phyloP scores from a whole-genome alignment of 768 basidiomycete species.

The Tulasnella sp. region DNA sequence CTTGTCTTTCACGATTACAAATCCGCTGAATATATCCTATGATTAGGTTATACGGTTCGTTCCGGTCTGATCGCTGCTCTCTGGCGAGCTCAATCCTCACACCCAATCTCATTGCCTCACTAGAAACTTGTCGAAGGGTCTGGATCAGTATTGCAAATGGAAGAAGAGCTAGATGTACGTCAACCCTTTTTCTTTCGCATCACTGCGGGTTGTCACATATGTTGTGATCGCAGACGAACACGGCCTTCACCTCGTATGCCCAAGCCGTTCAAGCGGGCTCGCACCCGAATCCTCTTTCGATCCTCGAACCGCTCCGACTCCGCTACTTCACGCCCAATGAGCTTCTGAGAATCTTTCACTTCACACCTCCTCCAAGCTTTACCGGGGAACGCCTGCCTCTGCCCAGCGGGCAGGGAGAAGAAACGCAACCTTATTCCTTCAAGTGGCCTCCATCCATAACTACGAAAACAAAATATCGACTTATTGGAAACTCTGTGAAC shows the following conservation, averaged over 20 bases:
- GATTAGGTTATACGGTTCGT: not conserved
- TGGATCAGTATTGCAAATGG: constrained; percentile 70
- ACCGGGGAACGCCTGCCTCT: not conserved
- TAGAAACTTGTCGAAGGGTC: constrained; percentile 58
- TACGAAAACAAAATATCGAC: constrained; percentile 59
- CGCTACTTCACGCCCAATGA: constrained; percentile 72
- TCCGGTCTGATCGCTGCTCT: not conserved
- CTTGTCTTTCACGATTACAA: not conserved
- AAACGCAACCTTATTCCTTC: constrained; percentile 31
- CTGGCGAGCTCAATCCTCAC: constrained; percentile 49
- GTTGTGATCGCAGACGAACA: constrained; percentile 43
- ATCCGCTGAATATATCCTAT: not conserved
- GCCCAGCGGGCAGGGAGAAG: not conserved
- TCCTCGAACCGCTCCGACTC: constrained; percentile 51
- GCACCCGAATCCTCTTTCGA: constrained; percentile 41
- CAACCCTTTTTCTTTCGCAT: constrained; percentile 1
- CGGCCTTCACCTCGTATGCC: constrained; percentile 39
- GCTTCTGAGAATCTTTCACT: constrained; percentile 59
- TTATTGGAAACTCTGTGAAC: constrained; percentile 80
- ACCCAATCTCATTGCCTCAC: constrained; percentile 23
- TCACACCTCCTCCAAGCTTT: constrained; percentile 32
- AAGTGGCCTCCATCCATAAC: constrained; percentile 58
- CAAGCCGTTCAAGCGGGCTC: not conserved
- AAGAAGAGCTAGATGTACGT: constrained; percentile 53
- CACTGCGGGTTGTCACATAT: not conserved